Evolutionary conservation across 768 basidiomycete genomes (phyloP), one percentile per base, ranked within the genome.

Genomic region (Trichaptum fuscoviolaceum): DNA sequence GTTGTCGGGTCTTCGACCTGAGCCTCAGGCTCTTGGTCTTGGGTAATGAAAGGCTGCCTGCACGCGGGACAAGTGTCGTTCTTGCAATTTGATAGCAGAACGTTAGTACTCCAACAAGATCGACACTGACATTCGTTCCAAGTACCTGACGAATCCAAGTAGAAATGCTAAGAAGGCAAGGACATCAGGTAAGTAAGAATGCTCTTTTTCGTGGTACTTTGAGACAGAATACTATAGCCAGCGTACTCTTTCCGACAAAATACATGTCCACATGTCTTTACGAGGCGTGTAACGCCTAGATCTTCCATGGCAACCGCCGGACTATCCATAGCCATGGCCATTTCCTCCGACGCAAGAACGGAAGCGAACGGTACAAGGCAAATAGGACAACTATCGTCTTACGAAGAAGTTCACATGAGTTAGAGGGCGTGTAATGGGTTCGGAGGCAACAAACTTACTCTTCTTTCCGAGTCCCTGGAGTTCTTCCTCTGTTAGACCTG

Each of bases 241-340:
- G 73, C 77, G 76, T 73, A 93, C 92, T 93, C 92, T 79, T 85
- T 86, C 70, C 90, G 83, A 74, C 92, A 93, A 71, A 93, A 93
- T n/a, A 89, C 70, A 73, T 94, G 92, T 3, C 75, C 73, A 67
- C 80, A 82, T 1, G 74, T 75, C 58, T 74, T 85, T 82, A 69
- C 87, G 85, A 94, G 76, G 69, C 79, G 83, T 24, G 90, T 91
- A 24, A 93, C 85, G 2, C 92, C 92, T 0, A 90, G 75, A 42
- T 86, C 82, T 68, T 91, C 88, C n/a, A 80, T 69, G 18, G 90
- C 83, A 67, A 89, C 83, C 9, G 91, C 89, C 4, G 91, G 90
- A 1, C 91, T 90, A 71, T 93, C 91, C 87, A 93, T 89, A 7
- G 82, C 92, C 25, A 78, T 71, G 0, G 90, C 89, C 63, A 82